Evolutionary conservation across 179 eudicot species (phyloP).

Genomic region (Amaranthus tricolor): DNA sequence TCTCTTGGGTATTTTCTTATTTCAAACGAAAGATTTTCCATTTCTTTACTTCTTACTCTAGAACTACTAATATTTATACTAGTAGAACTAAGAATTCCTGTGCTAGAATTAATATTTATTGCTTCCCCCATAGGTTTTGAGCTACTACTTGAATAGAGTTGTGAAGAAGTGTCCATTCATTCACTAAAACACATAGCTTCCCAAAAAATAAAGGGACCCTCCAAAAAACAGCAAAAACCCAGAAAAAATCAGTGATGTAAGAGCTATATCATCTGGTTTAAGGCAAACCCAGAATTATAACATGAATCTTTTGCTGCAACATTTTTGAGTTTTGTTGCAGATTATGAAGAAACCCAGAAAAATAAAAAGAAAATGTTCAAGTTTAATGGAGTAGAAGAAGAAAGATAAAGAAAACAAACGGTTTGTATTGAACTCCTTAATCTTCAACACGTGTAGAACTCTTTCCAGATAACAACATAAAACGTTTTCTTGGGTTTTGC

Average conservation of each 20-base stretch:
- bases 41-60: constrained; percentile 35
- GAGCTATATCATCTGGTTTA: constrained; percentile 4
- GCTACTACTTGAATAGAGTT: constrained; percentile 23
- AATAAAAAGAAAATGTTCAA: background rate
- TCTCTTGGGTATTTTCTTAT: constrained; percentile 56
- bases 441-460: constrained; percentile 29
- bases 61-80: constrained; percentile 4
- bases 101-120: constrained; percentile 18
- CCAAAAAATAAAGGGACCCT: background rate
- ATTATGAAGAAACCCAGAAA: too few species aligned
- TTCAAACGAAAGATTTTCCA: constrained; percentile 56
- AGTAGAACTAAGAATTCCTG: background rate
- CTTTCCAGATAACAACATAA: constrained; percentile 14
- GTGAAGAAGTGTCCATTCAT: constrained; percentile 33
- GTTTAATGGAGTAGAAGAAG: background rate
- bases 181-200: background rate
- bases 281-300: constrained; percentile 11
- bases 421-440: constrained; percentile 11
- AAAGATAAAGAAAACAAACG: constrained; percentile 1
- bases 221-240: background rate
- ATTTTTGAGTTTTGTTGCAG: too few species aligned
- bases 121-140: constrained; percentile 32
- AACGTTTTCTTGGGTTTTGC: constrained; percentile 27
- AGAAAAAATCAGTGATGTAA: constrained; percentile 8
- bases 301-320: too few species aligned